Evolutionary conservation across 768 basidiomycete genomes (phyloP).

Genomic region (Pleurotus tuber-regium): DNA sequence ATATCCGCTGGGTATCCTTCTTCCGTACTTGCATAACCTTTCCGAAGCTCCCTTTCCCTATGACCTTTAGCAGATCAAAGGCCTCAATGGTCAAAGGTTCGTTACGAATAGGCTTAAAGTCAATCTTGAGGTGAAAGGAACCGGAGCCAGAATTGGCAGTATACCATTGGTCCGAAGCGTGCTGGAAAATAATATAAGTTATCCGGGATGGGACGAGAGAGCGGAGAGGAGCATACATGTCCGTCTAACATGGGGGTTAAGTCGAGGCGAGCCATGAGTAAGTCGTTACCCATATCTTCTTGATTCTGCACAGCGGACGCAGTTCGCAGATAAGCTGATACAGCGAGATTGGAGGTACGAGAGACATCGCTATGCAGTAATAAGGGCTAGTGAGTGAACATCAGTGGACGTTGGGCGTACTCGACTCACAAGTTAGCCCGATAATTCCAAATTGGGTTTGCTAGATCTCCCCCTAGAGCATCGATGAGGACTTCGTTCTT

Average conservation of each 20-base stretch:
- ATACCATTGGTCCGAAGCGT: constrained; percentile 91
- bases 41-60: constrained; percentile 96
- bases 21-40: constrained; percentile 99
- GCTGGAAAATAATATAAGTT: constrained; percentile 36
- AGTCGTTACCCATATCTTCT: constrained; percentile 96
- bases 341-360: constrained; percentile 86
- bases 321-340: constrained; percentile 90
- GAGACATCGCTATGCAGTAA: constrained; percentile 85
- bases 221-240: constrained; percentile 45
- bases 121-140: constrained; percentile 93
- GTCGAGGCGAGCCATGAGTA: constrained; percentile 91
- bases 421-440: constrained; percentile 85
- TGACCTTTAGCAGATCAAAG: constrained; percentile 96
- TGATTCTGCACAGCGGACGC: constrained; percentile 67
- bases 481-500: constrained; percentile 97
- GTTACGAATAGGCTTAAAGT: constrained; percentile 85
- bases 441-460: constrained; percentile 93
- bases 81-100: constrained; percentile 92
- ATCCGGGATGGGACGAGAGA: constrained; percentile 4
- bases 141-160: constrained; percentile 79
- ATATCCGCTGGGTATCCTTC: constrained; percentile 96
- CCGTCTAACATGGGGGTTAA: constrained; percentile 81
- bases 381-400: constrained; percentile 5
- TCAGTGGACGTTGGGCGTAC: not conserved
- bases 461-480: constrained; percentile 91